A percentile compares a stretch with the other conserved stretches of the same genome.
These are phyloP conservation scores for Drechslerella stenobrocha DNA, from an alignment of 2,329 filamentous ascomycete genomes.

Conservation along the genomic window DNA sequence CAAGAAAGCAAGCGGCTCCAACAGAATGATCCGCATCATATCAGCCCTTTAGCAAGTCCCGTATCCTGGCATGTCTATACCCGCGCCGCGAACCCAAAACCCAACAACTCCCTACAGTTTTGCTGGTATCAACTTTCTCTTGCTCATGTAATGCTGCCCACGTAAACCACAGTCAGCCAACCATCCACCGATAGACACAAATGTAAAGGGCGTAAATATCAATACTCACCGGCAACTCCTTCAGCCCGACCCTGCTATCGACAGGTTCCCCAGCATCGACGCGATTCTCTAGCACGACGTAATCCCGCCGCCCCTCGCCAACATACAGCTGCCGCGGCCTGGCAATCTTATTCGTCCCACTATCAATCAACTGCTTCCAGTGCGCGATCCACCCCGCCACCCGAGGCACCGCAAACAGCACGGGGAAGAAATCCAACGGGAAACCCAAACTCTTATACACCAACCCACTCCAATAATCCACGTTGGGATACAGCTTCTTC, in stretches of 20 bases:
- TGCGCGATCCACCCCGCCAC: constrained; percentile 62
- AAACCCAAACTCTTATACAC: constrained; percentile 63
- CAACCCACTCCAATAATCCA: constrained; percentile 61
- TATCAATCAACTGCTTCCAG: constrained; percentile 61
- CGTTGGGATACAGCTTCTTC: constrained; percentile 61
- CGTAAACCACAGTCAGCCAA: constrained; percentile 3
- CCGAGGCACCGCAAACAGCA: constrained; percentile 60
- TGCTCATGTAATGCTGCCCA: constrained; percentile 44
- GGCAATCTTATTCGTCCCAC: constrained; percentile 61
- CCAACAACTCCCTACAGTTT: constrained; percentile 12
- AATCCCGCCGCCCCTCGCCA: constrained; percentile 58
- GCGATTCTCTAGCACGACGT: constrained; percentile 56
- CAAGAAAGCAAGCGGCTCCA: too few relatives aligned
- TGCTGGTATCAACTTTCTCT: constrained; percentile 31
- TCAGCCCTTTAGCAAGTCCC: too few relatives aligned
- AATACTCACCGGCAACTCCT: constrained; percentile 49
- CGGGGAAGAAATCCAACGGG: constrained; percentile 62
- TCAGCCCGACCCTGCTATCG: constrained; percentile 51
- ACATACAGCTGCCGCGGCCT: constrained; percentile 60
- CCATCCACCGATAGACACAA: neutral
- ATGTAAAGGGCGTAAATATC: neutral
- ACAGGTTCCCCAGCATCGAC: constrained; percentile 53
- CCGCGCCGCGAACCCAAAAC: neutral
- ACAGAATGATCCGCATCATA: too few relatives aligned
- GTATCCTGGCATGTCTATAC: constrained; percentile 6